phyloP scores from a whole-genome alignment of 768 basidiomycete genomes.

The Phallus indusiatus region DNA sequence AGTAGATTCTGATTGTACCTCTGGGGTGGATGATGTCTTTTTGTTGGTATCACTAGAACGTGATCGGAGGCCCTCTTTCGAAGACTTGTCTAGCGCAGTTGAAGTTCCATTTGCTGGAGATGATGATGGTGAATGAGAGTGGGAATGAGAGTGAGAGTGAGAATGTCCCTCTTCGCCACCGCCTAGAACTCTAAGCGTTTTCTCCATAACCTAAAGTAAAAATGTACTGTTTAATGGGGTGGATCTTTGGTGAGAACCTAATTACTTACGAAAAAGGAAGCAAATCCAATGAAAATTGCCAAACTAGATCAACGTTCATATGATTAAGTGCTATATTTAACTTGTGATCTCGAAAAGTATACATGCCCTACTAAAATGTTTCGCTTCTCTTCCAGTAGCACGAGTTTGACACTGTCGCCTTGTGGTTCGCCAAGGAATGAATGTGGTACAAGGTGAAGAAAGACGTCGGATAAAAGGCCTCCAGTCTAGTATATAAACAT shows the following conservation, averaged over 20 bases:
- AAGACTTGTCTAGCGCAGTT: slow-evolving; percentile 13
- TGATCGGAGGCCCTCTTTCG: slow-evolving; percentile 40
- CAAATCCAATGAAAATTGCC: slow-evolving; percentile 79
- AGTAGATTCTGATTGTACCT: slow-evolving; percentile 16
- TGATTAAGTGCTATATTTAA: slow-evolving; percentile 1
- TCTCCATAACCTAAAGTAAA: slow-evolving; percentile 52
- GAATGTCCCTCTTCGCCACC: slow-evolving; percentile 41
- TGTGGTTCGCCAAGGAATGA: slow-evolving; percentile 85
- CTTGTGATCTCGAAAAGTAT: background rate
- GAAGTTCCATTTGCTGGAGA: slow-evolving; percentile 17
- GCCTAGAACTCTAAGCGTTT: slow-evolving; percentile 73
- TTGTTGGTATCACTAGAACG: slow-evolving; percentile 27
- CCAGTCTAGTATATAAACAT: slow-evolving; percentile 47
- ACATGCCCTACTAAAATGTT: slow-evolving; percentile 83
- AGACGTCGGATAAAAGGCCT: slow-evolving; percentile 86
- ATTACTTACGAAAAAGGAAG: slow-evolving; percentile 64
- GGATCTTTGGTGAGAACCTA: background rate
- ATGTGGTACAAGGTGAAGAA: slow-evolving; percentile 86
- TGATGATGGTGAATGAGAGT: slow-evolving; percentile 50
- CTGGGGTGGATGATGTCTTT: background rate
- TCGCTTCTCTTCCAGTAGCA: slow-evolving; percentile 84
- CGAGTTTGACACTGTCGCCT: slow-evolving; percentile 59
- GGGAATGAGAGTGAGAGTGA: slow-evolving; percentile 45
- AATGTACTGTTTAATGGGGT: background rate
- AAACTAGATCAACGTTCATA: slow-evolving; percentile 34